phyloP scores from a whole-genome alignment of 2,329 filamentous ascomycete genomes.

The Sporothrix euskadiensis region DNA sequence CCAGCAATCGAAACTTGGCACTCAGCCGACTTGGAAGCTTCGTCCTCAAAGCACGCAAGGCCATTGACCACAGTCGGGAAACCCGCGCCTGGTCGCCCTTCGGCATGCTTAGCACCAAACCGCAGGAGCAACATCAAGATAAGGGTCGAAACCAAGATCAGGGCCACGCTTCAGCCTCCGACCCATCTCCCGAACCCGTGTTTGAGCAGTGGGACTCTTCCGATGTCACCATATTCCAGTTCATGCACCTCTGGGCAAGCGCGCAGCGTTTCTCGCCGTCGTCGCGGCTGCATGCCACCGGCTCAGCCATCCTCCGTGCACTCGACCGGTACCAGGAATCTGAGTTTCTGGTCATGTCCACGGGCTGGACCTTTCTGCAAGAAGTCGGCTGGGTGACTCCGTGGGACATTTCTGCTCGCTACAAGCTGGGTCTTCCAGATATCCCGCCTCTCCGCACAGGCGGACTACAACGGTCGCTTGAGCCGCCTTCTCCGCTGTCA shows the following conservation, averaged over 20 bases:
- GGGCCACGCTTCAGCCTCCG: conserved; percentile 28
- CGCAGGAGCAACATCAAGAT: background rate
- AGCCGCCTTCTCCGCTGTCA: conserved; percentile 25
- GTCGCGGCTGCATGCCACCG: conserved; percentile 60
- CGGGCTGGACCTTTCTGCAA: conserved; percentile 68
- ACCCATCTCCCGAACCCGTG: conserved; percentile 23
- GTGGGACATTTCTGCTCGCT: conserved; percentile 68
- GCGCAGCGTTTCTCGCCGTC: conserved; percentile 54
- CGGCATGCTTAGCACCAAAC: conserved; percentile 47
- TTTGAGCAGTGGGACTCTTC: conserved; percentile 47
- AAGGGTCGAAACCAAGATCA: background rate
- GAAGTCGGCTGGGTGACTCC: conserved; percentile 71
- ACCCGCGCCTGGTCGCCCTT: conserved; percentile 51
- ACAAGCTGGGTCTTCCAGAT: conserved; percentile 57
- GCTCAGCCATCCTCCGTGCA: conserved; percentile 63
- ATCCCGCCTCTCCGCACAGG: conserved; percentile 47
- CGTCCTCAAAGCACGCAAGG: conserved; percentile 48
- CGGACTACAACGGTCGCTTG: conserved; percentile 44
- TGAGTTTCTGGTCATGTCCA: conserved; percentile 47
- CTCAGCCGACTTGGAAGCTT: conserved; percentile 47
- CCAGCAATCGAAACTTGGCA: conserved; percentile 31
- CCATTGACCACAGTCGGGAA: conserved; percentile 55
- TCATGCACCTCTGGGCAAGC: conserved; percentile 68
- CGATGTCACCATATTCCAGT: conserved; percentile 62
- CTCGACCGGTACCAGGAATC: conserved; percentile 59